Base-by-base conservation (phyloP, 805 yeast genomes). In the Kregervanrija pseudodelftensis region DNA sequence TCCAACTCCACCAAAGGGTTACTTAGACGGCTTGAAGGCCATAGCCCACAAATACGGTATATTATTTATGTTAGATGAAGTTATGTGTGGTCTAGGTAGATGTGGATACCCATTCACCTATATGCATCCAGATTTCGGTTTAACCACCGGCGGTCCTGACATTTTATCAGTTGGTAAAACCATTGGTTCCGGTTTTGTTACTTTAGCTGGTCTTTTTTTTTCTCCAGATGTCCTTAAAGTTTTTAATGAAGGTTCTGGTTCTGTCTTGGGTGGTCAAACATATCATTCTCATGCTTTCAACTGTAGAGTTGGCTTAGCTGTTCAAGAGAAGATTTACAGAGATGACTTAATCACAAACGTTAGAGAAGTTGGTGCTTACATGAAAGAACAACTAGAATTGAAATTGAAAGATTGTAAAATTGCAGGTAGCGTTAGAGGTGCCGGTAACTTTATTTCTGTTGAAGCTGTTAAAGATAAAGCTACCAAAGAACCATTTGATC, bases 371-470 rank as follows among this genome's bases (percentile, higher is more conserved):
- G 81, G 80, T 47, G 65, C 55, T 45, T 59, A 69, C 47, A 50
- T 76, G 53, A 76, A 68, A 48, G 53, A 51, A 13, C 60, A 57
- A 50, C 59, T 76, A 40, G 59, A 61, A 46, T 60, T 60, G 31
- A 58, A 60, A 35, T 51, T 72, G 14, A 62, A 63, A 39, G 63
- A 63, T 37, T 56, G 55, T 47, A 61, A 61, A 42, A 65, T 70
- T 42, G 78, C 69, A 16, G 85, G 82, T 47, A 80, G 79, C 51
- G 72, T 79, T 34, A 70, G 85, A 61, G 85, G 85, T 44, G 65
- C 76, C 46, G 85, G 84, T 49, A 74, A 77, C 35, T 79, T 79
- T 61, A 68, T 80, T 72, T 66, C 78, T 4, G 54, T 79, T 39
- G 85, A 79, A 59, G 65, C 77, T 42, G 82, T 77, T 47, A 69